Evolutionary conservation across 306 rosid species (phyloP).

Genomic region (Rosa chinensis): DNA sequence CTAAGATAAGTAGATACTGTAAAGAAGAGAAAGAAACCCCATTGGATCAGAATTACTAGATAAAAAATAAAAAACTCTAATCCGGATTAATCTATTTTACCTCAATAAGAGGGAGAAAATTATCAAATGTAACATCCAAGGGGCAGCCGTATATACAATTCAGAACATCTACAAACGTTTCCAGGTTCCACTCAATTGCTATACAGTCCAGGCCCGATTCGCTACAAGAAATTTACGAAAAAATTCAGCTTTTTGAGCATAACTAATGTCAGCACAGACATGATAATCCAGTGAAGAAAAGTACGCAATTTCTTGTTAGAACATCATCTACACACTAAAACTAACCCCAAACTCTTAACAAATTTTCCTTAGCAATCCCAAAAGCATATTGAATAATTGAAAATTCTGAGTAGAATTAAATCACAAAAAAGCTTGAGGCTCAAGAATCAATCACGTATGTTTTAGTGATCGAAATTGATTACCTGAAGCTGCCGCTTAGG

Average conservation of each 20-base stretch:
- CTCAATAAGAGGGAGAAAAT: conserved; percentile 64
- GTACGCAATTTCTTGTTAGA: background rate
- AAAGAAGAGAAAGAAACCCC: background rate
- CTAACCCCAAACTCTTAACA: background rate
- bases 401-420: background rate
- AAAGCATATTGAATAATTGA: too few species aligned
- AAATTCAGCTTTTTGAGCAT: background rate
- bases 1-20: background rate
- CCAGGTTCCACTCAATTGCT: conserved; percentile 53
- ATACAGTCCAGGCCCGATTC: conserved; percentile 53
- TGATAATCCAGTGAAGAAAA: background rate
- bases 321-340: background rate
- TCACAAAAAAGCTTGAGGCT: background rate
- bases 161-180: conserved; percentile 51
- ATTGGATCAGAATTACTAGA: background rate
- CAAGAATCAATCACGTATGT: background rate
- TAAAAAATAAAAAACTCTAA: background rate
- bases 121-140: conserved; percentile 44
- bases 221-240: conserved; percentile 28
- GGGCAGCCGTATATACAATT: conserved; percentile 50
- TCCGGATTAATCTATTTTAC: conserved; percentile 28
- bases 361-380: background rate
- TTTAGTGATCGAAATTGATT: background rate
- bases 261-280: background rate
- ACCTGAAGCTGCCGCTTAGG: conserved; percentile 73